Conservation (phyloP, 1,284 basidiomycete species). For the Cryptococcus sp. region DNA sequence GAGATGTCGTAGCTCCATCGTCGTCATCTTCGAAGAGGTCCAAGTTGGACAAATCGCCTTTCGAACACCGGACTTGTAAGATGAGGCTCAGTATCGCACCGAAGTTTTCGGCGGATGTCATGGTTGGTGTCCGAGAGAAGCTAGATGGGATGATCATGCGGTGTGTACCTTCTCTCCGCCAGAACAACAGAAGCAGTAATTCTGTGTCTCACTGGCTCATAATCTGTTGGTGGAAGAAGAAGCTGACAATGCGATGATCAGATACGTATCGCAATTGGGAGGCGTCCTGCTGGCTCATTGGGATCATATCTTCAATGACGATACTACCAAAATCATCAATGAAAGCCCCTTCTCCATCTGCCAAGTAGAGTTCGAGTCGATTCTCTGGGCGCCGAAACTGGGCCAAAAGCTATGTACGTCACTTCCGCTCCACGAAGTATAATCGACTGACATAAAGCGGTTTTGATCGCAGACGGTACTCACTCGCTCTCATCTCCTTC, state of each 20-base stretch:
- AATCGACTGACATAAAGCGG: not conserved
- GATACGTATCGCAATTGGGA: constrained; percentile 82
- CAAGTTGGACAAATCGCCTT: constrained; percentile 47
- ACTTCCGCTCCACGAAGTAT: not conserved
- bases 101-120: constrained; percentile 69
- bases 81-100: constrained; percentile 79
- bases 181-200: not conserved
- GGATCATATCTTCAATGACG: constrained; percentile 68
- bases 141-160: constrained; percentile 92
- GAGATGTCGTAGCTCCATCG: no score
- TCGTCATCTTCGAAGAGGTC: not conserved
- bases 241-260: constrained; percentile 44
- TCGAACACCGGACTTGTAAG: constrained; percentile 66
- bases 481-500: constrained; percentile 91
- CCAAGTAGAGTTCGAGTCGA: constrained; percentile 74
- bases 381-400: constrained; percentile 84
- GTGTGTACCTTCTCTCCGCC: constrained; percentile 56
- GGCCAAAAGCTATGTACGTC: constrained; percentile 78
- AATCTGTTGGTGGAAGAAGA: not conserved
- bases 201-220: not conserved
- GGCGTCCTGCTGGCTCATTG: constrained; percentile 89
- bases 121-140: constrained; percentile 77
- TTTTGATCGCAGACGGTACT: constrained; percentile 67
- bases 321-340: constrained; percentile 69
- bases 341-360: constrained; percentile 87